Conservation (phyloP, 768 basidiomycete genomes). For the Candolleomyces aberdarensis region DNA sequence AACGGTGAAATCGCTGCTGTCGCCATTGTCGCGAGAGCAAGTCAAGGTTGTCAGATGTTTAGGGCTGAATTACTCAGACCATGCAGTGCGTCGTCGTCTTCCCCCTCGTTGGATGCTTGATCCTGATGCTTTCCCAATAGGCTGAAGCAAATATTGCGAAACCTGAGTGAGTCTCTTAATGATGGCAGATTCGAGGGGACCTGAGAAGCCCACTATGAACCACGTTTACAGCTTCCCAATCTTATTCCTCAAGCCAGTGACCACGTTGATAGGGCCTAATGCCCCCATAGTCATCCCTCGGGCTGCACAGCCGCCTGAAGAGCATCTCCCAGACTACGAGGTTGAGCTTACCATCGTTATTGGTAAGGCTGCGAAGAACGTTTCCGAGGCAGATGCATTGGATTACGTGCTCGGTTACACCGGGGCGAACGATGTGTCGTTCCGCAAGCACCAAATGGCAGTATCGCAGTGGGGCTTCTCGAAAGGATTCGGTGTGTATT, state of each 20-base stretch:
- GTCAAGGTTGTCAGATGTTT: conserved; percentile 72
- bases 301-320: conserved; percentile 64
- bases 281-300: conserved; percentile 64
- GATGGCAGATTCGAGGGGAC: too few relatives aligned
- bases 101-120: background rate
- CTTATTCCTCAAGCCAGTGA: conserved; percentile 77
- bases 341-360: conserved; percentile 82
- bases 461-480: conserved; percentile 88
- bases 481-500: conserved; percentile 70
- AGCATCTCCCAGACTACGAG: conserved; percentile 79
- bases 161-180: conserved; percentile 48
- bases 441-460: conserved; percentile 77
- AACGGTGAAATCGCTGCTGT: conserved; percentile 68
- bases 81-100: conserved; percentile 50
- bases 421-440: conserved; percentile 80
- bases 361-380: conserved; percentile 76
- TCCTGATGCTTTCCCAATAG: conserved; percentile 29
- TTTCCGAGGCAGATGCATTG: conserved; percentile 75
- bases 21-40: conserved; percentile 65
- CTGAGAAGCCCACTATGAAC: background rate
- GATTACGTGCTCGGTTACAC: conserved; percentile 87
- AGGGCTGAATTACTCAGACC: conserved; percentile 82
- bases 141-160: conserved; percentile 62
- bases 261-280: conserved; percentile 66
- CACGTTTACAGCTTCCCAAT: conserved; percentile 52